phyloP scores from a whole-genome alignment of 2,329 filamentous ascomycete species.

The Alternaria arbusti region DNA sequence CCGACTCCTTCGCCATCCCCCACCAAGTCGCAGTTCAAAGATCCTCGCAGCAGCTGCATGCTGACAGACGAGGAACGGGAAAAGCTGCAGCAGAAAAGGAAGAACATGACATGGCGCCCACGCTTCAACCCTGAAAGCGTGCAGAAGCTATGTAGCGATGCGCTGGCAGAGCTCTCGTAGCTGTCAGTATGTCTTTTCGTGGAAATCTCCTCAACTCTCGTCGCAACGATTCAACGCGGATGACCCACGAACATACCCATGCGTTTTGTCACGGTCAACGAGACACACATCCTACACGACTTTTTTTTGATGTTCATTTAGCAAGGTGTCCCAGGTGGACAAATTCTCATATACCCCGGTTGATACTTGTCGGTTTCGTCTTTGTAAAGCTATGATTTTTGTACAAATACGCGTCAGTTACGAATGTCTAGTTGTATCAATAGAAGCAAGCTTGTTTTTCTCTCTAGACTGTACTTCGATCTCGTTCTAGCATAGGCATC shows the following conservation, averaged over 20 bases:
- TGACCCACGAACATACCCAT: neutral
- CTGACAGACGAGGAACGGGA: constrained; percentile 18
- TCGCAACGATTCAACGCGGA: neutral
- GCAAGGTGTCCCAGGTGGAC: neutral
- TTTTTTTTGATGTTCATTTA: neutral
- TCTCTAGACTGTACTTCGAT: neutral
- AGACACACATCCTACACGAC: neutral
- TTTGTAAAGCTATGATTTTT: neutral
- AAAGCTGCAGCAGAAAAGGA: constrained; percentile 20
- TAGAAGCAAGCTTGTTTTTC: neutral
- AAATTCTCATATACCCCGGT: neutral
- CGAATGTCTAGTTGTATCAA: neutral
- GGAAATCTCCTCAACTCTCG: neutral
- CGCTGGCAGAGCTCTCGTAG: constrained; percentile 33
- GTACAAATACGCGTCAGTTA: neutral
- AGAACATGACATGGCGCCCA: constrained; percentile 27
- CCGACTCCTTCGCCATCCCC: constrained; percentile 23
- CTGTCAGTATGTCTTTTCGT: neutral
- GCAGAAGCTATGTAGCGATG: constrained; percentile 35
- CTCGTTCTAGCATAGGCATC: neutral
- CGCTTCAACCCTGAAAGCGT: constrained; percentile 39
- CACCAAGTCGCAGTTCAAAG: constrained; percentile 7
- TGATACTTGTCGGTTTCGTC: neutral
- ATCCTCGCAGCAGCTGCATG: constrained; percentile 8
- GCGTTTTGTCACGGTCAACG: neutral